These are phyloP conservation scores for Penicillium nucicola DNA, from an alignment of 495 filamentous ascomycete genomes.

Conservation along the genomic window DNA sequence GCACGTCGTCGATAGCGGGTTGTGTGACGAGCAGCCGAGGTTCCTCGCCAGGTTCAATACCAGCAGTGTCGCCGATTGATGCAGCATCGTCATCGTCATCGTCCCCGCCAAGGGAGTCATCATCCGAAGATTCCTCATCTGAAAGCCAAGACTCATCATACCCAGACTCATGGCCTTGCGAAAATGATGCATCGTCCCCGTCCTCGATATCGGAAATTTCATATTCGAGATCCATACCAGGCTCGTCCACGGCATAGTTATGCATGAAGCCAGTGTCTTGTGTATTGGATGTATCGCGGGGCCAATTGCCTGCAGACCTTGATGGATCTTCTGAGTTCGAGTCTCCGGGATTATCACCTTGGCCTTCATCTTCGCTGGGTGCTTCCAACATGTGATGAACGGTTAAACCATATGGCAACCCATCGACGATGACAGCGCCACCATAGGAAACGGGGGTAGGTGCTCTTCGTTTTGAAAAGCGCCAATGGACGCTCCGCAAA, in stretches of 20 bases:
- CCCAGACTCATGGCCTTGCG: conserved; percentile 23
- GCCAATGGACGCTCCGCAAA: conserved; percentile 89
- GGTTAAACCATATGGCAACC: conserved; percentile 82
- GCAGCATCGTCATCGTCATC: conserved; percentile 57
- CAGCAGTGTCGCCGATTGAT: conserved; percentile 81
- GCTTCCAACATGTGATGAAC: conserved; percentile 95
- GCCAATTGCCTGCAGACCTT: conserved; percentile 36
- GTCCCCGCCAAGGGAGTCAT: conserved; percentile 38
- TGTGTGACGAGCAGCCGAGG: conserved; percentile 74
- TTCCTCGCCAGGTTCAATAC: conserved; percentile 70
- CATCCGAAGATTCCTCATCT: conserved; percentile 46
- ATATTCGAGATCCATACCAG: conserved; percentile 38
- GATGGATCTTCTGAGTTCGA: conserved; percentile 27
- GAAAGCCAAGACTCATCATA: conserved; percentile 43
- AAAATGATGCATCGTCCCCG: conserved; percentile 33
- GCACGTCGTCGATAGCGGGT: conserved; percentile 81
- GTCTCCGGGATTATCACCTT: conserved; percentile 46
- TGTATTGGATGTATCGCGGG: conserved; percentile 12
- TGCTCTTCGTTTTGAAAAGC: conserved; percentile 82
- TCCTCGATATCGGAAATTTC: conserved; percentile 51
- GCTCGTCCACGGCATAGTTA: conserved; percentile 31
- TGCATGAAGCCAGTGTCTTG: conserved; percentile 28
- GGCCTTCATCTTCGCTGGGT: conserved; percentile 59
- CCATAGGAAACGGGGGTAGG: conserved; percentile 88
- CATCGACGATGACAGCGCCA: conserved; percentile 79